Percentiles rank a stretch among this genome's conserved stretches.
phyloP scores from a whole-genome alignment of 768 basidiomycete genomes.

The Amyloporia xantha region DNA sequence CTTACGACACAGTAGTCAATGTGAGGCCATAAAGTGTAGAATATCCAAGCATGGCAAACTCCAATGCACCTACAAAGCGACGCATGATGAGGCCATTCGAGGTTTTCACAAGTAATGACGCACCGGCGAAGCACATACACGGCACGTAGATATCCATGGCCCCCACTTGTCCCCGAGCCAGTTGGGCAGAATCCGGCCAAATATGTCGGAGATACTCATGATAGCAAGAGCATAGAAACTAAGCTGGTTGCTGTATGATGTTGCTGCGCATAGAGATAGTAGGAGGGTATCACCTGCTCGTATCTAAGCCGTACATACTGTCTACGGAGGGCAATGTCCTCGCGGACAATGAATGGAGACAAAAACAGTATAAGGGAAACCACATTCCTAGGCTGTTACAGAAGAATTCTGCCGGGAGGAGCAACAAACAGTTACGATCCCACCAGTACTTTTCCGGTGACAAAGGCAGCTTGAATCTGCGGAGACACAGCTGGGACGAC shows the following conservation, averaged over 20 bases:
- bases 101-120: background rate
- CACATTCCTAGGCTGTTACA: background rate
- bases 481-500: too few relatives aligned
- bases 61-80: background rate
- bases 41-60: too few relatives aligned
- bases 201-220: background rate
- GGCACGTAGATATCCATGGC: background rate
- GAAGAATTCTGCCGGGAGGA: background rate
- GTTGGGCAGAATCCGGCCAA: constrained; percentile 1
- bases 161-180: constrained; percentile 2
- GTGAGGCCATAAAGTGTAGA: background rate
- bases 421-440: background rate
- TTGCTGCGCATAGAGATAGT: background rate
- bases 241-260: background rate
- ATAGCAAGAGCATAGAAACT: background rate
- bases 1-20: background rate
- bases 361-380: background rate
- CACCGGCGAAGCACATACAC: background rate
- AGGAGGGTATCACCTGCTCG: too few relatives aligned
- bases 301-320: too few relatives aligned
- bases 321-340: too few relatives aligned
- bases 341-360: too few relatives aligned
- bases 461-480: background rate
- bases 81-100: background rate
- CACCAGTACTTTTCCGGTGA: background rate